These are phyloP conservation scores for Quillaja saponaria DNA, from an alignment of 306 rosid species.

Conservation along the genomic window DNA sequence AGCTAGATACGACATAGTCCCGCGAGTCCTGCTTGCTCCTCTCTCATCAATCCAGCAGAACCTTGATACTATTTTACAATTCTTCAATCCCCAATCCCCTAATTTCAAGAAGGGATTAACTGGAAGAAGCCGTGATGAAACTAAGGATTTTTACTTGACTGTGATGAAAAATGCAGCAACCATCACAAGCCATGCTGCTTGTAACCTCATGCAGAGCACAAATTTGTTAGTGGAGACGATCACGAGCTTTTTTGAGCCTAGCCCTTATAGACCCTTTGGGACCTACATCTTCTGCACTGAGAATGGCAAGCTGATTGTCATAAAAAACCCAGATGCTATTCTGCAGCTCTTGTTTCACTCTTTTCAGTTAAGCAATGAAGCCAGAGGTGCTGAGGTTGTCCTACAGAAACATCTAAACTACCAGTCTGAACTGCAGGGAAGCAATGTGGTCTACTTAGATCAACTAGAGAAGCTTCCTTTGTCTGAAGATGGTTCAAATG, in stretches of 20 bases:
- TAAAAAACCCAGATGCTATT: conserved; percentile 65
- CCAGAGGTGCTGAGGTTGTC: conserved; percentile 34
- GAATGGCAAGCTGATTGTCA: conserved; percentile 41
- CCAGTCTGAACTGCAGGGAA: conserved; percentile 30
- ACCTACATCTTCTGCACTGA: conserved; percentile 59
- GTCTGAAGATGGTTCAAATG: conserved; percentile 30
- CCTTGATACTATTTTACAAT: conserved; percentile 32
- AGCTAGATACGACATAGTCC: conserved; percentile 61
- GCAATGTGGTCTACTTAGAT: conserved; percentile 40
- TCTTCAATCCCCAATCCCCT: conserved; percentile 25
- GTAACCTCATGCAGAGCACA: conserved; percentile 69
- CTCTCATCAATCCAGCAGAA: conserved; percentile 33
- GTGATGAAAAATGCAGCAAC: conserved; percentile 59
- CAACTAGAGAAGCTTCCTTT: conserved; percentile 46
- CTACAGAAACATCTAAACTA: conserved; percentile 52
- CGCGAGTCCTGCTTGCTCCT: conserved; percentile 71
- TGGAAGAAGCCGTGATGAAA: neutral
- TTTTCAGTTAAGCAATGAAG: conserved; percentile 39
- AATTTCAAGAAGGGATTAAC: neutral
- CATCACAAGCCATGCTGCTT: conserved; percentile 61
- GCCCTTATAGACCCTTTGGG: conserved; percentile 87
- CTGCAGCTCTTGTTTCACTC: conserved; percentile 64
- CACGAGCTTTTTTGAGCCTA: conserved; percentile 45
- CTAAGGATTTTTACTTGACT: conserved; percentile 31
- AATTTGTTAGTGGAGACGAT: conserved; percentile 56